A percentile compares a stretch with the other conserved stretches of the same genome.
Evolutionary conservation across 257 asterid species (phyloP).

Genomic region (Eucommia ulmoides): DNA sequence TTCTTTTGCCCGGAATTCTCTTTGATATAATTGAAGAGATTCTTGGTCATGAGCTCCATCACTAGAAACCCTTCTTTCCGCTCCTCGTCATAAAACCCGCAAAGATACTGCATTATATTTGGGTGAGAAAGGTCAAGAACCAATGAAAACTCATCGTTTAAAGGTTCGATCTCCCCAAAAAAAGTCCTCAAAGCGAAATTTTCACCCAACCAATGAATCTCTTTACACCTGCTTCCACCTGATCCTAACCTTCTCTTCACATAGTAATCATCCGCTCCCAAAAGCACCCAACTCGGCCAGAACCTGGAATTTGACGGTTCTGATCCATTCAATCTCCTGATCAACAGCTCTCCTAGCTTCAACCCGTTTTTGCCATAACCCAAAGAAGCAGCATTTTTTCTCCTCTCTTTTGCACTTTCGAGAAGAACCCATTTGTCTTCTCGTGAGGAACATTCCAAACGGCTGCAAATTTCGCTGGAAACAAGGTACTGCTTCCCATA

Average conservation of each 20-base stretch:
- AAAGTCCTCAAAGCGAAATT: slow-evolving; percentile 55
- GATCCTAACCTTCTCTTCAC: slow-evolving; percentile 57
- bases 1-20: slow-evolving; percentile 52
- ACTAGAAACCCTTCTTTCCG: slow-evolving; percentile 73
- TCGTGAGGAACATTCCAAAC: slow-evolving; percentile 41
- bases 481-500: slow-evolving; percentile 61
- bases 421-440: slow-evolving; percentile 66
- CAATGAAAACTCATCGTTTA: slow-evolving; percentile 32
- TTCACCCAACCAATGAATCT: slow-evolving; percentile 88
- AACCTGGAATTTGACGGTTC: slow-evolving; percentile 19
- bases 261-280: slow-evolving; percentile 42
- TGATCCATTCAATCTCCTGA: slow-evolving; percentile 29
- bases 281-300: slow-evolving; percentile 28
- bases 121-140: slow-evolving; percentile 65
- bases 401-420: slow-evolving; percentile 28
- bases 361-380: slow-evolving; percentile 28
- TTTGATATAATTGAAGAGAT: slow-evolving; percentile 39
- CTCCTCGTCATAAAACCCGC: slow-evolving; percentile 70
- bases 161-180: slow-evolving; percentile 45
- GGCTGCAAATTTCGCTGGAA: slow-evolving; percentile 39
- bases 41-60: slow-evolving; percentile 77
- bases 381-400: slow-evolving; percentile 5
- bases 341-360: slow-evolving; percentile 35
- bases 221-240: slow-evolving; percentile 55
- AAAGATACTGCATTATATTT: slow-evolving; percentile 45